Percentiles rank a stretch among this genome's conserved stretches.
These are phyloP conservation scores for Bipolaris oryzae DNA, from an alignment of 2,329 filamentous ascomycete species.

Conservation along the genomic window DNA sequence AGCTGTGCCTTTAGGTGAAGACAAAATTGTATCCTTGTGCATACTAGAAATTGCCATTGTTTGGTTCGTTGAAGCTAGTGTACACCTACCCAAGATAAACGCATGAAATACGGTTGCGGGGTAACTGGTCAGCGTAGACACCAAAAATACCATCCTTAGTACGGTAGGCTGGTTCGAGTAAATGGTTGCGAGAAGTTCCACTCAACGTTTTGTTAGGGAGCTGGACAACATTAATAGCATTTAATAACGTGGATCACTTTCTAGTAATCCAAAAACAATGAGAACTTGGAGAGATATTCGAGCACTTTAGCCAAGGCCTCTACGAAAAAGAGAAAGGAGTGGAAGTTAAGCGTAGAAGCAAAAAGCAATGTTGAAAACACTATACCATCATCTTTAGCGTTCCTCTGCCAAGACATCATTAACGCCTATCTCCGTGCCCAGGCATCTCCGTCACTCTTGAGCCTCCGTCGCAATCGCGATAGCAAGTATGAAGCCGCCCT, in stretches of 20 bases:
- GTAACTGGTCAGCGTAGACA: background rate
- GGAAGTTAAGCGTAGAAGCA: too few species aligned
- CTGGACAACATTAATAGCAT: background rate
- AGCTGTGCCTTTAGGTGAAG: too few species aligned
- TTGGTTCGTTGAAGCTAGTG: background rate
- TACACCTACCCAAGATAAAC: too few species aligned
- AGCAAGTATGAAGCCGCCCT: constrained; percentile 24
- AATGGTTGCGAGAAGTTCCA: background rate
- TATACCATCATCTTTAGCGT: background rate
- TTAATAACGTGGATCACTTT: background rate
- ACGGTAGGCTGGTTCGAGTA: background rate
- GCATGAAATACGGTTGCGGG: background rate
- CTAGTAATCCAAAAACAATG: background rate
- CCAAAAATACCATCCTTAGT: background rate
- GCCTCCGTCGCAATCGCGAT: constrained; percentile 3
- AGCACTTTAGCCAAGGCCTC: too few species aligned
- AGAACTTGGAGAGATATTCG: too few species aligned
- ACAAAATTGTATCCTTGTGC: too few species aligned
- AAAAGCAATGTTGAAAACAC: background rate
- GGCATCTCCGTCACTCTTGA: background rate
- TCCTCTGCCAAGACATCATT: constrained; percentile 10
- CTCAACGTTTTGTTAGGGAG: background rate
- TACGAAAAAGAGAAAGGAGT: too few species aligned
- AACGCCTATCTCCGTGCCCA: constrained; percentile 17
- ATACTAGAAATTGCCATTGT: background rate